phyloP scores from a whole-genome alignment of 306 rosid species.

The Vigna unguiculata region DNA sequence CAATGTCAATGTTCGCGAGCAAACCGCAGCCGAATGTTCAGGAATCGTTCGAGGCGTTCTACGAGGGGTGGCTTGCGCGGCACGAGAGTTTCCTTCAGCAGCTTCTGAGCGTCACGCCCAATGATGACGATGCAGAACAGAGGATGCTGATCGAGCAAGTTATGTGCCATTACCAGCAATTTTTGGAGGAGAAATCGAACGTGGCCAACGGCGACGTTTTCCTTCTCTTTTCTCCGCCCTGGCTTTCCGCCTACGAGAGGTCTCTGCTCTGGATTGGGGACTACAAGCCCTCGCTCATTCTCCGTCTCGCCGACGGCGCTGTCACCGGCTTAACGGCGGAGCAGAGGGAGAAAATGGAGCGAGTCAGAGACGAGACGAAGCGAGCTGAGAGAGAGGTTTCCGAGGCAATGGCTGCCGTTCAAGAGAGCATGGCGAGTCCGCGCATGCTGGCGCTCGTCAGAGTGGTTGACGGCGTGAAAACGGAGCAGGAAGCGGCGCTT shows the following conservation, averaged over 20 bases:
- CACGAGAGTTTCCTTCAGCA: slow-evolving; percentile 34
- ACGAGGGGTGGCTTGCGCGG: slow-evolving; percentile 38
- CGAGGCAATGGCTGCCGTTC: not conserved
- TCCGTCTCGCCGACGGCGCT: slow-evolving; percentile 3
- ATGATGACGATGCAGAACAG: not conserved
- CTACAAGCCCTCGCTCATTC: slow-evolving; percentile 43
- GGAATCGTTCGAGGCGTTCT: slow-evolving; percentile 24
- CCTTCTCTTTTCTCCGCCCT: slow-evolving; percentile 46
- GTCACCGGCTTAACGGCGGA: not conserved
- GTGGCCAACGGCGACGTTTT: slow-evolving; percentile 46
- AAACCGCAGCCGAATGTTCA: not conserved
- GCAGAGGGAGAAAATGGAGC: not conserved
- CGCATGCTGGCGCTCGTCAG: not conserved
- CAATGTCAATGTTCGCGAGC: not conserved
- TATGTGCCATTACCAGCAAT: slow-evolving; percentile 48
- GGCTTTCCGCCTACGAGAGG: slow-evolving; percentile 52
- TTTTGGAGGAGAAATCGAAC: slow-evolving; percentile 38
- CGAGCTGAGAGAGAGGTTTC: slow-evolving; percentile 13
- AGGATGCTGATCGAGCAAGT: slow-evolving; percentile 43
- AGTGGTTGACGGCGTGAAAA: slow-evolving; percentile 14
- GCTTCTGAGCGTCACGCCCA: not conserved
- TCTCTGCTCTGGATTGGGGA: slow-evolving; percentile 56
- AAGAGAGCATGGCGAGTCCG: slow-evolving; percentile 34
- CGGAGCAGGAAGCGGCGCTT: slow-evolving; percentile 32
- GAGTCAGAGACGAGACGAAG: not conserved